A percentile compares a stretch with the other conserved stretches of the same genome.
Evolutionary conservation across 2,329 filamentous ascomycete genomes (phyloP).

Genomic region (Monosporascus sp.): DNA sequence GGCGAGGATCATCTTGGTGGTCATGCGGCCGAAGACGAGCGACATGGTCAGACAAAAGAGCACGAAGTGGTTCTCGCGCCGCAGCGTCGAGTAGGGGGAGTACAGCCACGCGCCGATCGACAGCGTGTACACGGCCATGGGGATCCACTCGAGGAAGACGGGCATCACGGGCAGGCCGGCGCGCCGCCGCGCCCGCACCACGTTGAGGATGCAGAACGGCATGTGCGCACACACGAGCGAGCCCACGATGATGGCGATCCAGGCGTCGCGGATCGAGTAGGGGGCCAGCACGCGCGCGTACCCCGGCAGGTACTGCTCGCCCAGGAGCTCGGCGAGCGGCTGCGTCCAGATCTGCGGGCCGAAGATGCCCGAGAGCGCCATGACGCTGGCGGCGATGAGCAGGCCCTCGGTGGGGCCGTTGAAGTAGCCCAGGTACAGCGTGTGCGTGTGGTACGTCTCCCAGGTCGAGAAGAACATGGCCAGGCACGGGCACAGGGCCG

Average conservation of each 20-base stretch:
- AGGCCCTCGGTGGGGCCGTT: slow-evolving; percentile 96
- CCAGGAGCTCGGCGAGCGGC: slow-evolving; percentile 65
- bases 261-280: slow-evolving; percentile 78
- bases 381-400: slow-evolving; percentile 79
- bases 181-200: slow-evolving; percentile 68
- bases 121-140: slow-evolving; percentile 75
- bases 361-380: slow-evolving; percentile 81
- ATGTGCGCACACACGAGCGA: slow-evolving; percentile 70
- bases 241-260: slow-evolving; percentile 66
- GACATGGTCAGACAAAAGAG: slow-evolving; percentile 90
- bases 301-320: slow-evolving; percentile 46
- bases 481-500: slow-evolving; percentile 81
- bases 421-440: slow-evolving; percentile 90
- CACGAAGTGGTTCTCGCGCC: slow-evolving; percentile 79
- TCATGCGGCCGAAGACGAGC: slow-evolving; percentile 97
- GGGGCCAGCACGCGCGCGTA: slow-evolving; percentile 58
- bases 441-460: slow-evolving; percentile 99
- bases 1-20: slow-evolving; percentile 97
- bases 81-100: slow-evolving; percentile 77
- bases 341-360: slow-evolving; percentile 83
- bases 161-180: slow-evolving; percentile 69
- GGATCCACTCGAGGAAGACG: slow-evolving; percentile 89
- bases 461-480: slow-evolving; percentile 99
- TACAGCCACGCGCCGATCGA: slow-evolving; percentile 80
- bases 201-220: slow-evolving; percentile 85